A percentile compares a stretch with the other conserved stretches of the same genome.
These are phyloP conservation scores for Cercospora sesami DNA, from an alignment of 2,329 filamentous ascomycete genomes.

Conservation along the genomic window DNA sequence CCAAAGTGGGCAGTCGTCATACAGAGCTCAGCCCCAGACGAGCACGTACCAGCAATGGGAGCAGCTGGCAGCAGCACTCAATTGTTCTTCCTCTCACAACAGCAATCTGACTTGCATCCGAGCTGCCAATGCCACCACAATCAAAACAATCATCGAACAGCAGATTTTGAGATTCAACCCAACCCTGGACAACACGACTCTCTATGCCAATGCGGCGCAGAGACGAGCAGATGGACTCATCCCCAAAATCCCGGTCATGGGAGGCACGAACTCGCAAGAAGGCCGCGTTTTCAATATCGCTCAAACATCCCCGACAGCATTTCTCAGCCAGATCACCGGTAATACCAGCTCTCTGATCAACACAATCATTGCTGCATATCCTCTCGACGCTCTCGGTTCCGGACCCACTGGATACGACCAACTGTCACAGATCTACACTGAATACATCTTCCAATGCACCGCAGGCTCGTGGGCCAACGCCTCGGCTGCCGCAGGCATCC, in stretches of 20 bases:
- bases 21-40: neutral
- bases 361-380: neutral
- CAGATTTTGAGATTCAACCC: neutral
- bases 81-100: neutral
- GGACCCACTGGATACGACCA: neutral
- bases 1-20: neutral
- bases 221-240: neutral
- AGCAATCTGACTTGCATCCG: neutral
- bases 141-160: neutral
- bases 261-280: neutral
- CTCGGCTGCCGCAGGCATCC: neutral
- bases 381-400: neutral
- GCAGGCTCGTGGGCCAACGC: neutral
- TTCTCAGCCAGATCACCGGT: neutral
- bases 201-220: neutral
- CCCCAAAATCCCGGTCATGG: neutral
- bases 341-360: neutral
- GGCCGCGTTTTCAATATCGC: neutral
- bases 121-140: neutral
- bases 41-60: neutral
- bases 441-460: neutral
- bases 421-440: neutral
- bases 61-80: neutral
- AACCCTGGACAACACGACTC: neutral
- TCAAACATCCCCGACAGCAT: neutral